These are phyloP conservation scores for Candida sithepensis DNA, from an alignment of 805 yeast genomes.

Conservation along the genomic window DNA sequence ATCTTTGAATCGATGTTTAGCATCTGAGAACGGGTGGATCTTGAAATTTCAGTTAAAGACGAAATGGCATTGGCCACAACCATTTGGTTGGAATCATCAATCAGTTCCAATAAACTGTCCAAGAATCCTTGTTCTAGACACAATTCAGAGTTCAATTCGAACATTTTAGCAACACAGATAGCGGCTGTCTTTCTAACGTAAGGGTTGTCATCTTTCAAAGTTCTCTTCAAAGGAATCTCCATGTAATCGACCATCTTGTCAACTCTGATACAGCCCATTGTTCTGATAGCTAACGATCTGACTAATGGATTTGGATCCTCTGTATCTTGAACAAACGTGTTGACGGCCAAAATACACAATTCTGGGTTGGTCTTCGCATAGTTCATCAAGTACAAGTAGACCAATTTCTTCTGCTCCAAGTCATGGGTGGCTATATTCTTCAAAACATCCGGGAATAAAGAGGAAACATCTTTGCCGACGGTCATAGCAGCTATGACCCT, in stretches of 20 bases:
- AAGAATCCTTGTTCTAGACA: constrained; percentile 88
- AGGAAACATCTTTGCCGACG: constrained; percentile 91
- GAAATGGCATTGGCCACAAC: constrained; percentile 93
- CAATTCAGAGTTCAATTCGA: constrained; percentile 74
- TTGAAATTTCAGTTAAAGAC: constrained; percentile 73
- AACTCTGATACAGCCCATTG: constrained; percentile 98
- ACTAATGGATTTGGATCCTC: constrained; percentile 96
- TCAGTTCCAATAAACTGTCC: constrained; percentile 57
- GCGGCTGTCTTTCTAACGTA: constrained; percentile 98
- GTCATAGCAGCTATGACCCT: constrained; percentile 98
- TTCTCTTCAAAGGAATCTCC: constrained; percentile 82
- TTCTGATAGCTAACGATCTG: constrained; percentile 92
- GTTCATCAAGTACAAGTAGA: constrained; percentile 91
- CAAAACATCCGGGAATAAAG: constrained; percentile 91
- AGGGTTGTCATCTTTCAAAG: constrained; percentile 90
- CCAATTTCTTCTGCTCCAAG: constrained; percentile 93
- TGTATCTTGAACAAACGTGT: constrained; percentile 91
- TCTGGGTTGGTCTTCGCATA: constrained; percentile 97
- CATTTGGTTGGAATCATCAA: constrained; percentile 92
- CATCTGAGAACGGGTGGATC: constrained; percentile 26
- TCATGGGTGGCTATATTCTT: constrained; percentile 97
- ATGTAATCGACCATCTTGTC: constrained; percentile 93
- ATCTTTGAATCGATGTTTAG: constrained; percentile 37
- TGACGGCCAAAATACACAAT: constrained; percentile 90
- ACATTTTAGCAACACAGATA: constrained; percentile 92